A percentile compares a stretch with the other conserved stretches of the same genome.
These are phyloP conservation scores for Phytophthora kernoviae DNA, from an alignment of 352 stramenopile species.

Conservation along the genomic window DNA sequence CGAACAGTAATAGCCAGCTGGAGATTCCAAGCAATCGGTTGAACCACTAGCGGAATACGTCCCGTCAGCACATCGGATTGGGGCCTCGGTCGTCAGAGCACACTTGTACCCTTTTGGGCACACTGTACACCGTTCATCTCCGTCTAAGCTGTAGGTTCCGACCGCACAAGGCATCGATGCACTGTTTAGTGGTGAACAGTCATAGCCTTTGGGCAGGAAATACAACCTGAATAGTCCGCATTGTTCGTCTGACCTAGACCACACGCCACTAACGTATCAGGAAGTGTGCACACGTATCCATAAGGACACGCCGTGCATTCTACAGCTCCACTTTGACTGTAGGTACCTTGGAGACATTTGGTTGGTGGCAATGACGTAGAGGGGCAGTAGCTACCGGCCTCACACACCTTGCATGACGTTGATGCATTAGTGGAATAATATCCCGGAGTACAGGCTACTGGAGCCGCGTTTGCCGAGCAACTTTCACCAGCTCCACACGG, in stretches of 20 bases:
- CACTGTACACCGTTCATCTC: constrained; percentile 41
- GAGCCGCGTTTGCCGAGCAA: constrained; percentile 34
- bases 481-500: constrained; percentile 52
- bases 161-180: constrained; percentile 21
- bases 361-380: constrained; percentile 29
- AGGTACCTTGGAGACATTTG: constrained; percentile 41
- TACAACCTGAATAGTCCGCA: constrained; percentile 45
- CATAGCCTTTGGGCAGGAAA: constrained; percentile 51
- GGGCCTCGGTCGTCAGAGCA: constrained; percentile 31
- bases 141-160: constrained; percentile 50
- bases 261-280: constrained; percentile 38
- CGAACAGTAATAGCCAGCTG: constrained; percentile 48
- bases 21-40: constrained; percentile 45
- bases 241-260: constrained; percentile 46
- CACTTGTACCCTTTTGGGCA: constrained; percentile 63
- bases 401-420: constrained; percentile 30
- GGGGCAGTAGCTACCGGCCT: constrained; percentile 44
- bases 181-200: constrained; percentile 37
- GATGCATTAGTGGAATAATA: constrained; percentile 35
- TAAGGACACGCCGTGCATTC: constrained; percentile 51
- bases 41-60: constrained; percentile 36
- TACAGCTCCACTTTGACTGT: constrained; percentile 42
- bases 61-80: constrained; percentile 40
- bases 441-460: constrained; percentile 29
- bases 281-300: constrained; percentile 45